Conservation (phyloP, 2,329 filamentous ascomycete genomes). For the Penicillium occitanis region DNA sequence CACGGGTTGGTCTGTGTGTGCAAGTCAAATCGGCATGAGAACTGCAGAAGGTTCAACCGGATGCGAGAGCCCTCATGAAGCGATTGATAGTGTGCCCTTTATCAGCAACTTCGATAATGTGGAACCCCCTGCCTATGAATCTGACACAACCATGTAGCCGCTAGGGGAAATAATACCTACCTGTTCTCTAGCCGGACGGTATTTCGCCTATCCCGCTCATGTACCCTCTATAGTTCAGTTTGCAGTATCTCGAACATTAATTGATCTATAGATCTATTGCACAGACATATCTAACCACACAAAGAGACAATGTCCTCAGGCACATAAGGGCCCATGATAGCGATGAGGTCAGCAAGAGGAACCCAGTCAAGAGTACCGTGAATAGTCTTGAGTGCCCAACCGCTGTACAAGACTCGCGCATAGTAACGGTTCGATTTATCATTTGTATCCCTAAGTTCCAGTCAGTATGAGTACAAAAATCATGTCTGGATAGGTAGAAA, state of each 20-base stretch:
- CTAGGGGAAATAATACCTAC: no score
- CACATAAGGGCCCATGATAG: conserved; percentile 24
- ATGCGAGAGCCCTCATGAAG: no score
- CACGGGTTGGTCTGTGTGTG: no score
- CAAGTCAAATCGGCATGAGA: no score
- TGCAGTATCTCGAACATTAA: not conserved
- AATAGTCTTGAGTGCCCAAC: conserved; percentile 26
- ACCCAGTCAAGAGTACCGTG: conserved; percentile 28
- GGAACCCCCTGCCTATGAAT: no score
- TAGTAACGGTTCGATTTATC: conserved; percentile 16
- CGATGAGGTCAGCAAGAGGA: conserved; percentile 22
- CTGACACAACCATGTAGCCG: no score
- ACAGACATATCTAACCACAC: conserved; percentile 22
- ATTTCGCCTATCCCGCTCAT: no score
- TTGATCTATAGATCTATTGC: not conserved
- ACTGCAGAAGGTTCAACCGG: no score
- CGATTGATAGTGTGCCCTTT: no score
- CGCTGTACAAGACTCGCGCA: conserved; percentile 35
- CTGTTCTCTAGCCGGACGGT: no score
- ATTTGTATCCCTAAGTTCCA: conserved; percentile 27
- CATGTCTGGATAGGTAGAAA: no score
- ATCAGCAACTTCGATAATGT: no score
- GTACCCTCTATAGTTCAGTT: not conserved
- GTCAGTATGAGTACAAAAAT: not conserved
- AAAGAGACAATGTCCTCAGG: conserved; percentile 27